Percentiles rank a stretch among this genome's conserved stretches.
phyloP scores from a whole-genome alignment of 495 filamentous ascomycete species.

The Daldinia childiae region DNA sequence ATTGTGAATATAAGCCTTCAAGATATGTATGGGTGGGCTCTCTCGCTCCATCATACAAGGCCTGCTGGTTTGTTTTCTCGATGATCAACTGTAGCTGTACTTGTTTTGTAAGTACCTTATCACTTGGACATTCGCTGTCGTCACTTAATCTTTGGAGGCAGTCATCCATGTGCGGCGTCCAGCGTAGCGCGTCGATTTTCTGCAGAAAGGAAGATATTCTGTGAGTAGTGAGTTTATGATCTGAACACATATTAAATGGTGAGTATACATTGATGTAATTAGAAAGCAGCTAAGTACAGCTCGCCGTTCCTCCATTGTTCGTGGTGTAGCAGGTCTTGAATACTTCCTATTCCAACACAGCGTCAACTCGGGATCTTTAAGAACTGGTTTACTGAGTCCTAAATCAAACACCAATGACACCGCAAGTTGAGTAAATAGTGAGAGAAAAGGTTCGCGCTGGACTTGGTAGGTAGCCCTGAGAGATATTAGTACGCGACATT shows the following conservation, averaged over 20 bases:
- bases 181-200: slow-evolving; percentile 3
- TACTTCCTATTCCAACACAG: slow-evolving; percentile 6
- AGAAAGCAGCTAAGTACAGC: slow-evolving; percentile 11
- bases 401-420: not conserved
- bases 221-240: not conserved
- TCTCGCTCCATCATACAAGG: not conserved
- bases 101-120: not conserved
- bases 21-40: not conserved
- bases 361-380: not conserved
- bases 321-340: not conserved
- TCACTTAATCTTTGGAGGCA: not conserved
- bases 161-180: slow-evolving; percentile 13
- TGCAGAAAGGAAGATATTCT: slow-evolving; percentile 4
- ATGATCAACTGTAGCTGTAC: not conserved
- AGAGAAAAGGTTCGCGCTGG: not conserved
- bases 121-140: not conserved
- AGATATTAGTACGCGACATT: not conserved
- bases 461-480: not conserved
- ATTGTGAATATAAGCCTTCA: not conserved
- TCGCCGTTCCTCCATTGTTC: slow-evolving; percentile 9
- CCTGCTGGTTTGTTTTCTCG: not conserved
- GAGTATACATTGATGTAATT: slow-evolving; percentile 1
- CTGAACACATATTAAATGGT: not conserved
- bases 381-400: not conserved
- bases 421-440: not conserved